Evolutionary conservation across 2,329 filamentous ascomycete species (phyloP).

Genomic region (Cladobotryum mycophilum): DNA sequence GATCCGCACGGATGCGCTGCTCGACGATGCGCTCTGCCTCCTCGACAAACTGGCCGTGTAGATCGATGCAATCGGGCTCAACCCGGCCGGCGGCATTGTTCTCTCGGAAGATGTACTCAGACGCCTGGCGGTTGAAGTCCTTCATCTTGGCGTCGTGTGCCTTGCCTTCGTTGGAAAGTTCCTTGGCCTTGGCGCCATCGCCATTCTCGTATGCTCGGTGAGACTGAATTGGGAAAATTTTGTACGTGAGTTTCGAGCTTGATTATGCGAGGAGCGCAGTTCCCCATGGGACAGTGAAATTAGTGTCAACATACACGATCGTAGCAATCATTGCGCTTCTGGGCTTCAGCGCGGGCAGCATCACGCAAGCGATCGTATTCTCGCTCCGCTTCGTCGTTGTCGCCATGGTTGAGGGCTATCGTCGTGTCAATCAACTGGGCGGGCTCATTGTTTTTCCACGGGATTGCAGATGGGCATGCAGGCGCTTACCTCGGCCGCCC

Average conservation of each 20-base stretch:
- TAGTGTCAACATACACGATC: slow-evolving; percentile 49
- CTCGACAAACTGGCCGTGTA: slow-evolving; percentile 91
- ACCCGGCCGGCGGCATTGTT: slow-evolving; percentile 79
- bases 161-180: slow-evolving; percentile 80
- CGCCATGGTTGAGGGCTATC: slow-evolving; percentile 68
- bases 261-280: neutral
- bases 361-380: slow-evolving; percentile 91
- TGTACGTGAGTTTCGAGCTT: neutral
- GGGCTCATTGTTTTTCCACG: neutral
- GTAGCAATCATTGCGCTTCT: slow-evolving; percentile 72
- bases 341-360: slow-evolving; percentile 72
- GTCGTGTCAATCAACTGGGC: slow-evolving; percentile 5
- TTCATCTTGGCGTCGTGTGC: slow-evolving; percentile 78
- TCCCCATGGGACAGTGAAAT: neutral
- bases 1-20: slow-evolving; percentile 74
- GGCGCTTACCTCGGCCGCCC: slow-evolving; percentile 35
- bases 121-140: slow-evolving; percentile 82
- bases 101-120: slow-evolving; percentile 90
- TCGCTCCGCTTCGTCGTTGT: slow-evolving; percentile 62
- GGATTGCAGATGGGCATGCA: neutral
- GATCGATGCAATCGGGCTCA: slow-evolving; percentile 76
- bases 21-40: slow-evolving; percentile 90
- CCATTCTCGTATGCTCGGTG: slow-evolving; percentile 76
- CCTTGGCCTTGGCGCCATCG: slow-evolving; percentile 77
- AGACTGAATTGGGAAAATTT: slow-evolving; percentile 56